Conservation (phyloP, 257 asterid species). For the Nicotiana tomentosiformis region DNA sequence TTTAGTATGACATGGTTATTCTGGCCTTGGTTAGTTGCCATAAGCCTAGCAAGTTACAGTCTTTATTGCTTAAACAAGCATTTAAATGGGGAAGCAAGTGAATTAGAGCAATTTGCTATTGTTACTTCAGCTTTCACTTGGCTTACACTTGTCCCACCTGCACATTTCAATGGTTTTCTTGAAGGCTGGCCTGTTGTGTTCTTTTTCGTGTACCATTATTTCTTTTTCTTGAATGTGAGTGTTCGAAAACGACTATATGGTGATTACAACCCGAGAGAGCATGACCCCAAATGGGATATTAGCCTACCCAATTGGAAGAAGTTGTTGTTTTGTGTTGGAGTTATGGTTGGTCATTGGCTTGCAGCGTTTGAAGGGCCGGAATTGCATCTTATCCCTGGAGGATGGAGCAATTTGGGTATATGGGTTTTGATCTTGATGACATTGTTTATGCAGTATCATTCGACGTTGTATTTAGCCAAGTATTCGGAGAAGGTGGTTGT, state of each 20-base stretch:
- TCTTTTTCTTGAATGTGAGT: conserved; percentile 65
- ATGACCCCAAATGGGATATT: conserved; percentile 75
- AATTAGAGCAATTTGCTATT: conserved; percentile 54
- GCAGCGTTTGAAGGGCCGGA: conserved; percentile 93
- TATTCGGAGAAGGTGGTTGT: conserved; percentile 94
- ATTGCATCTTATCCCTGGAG: conserved; percentile 76
- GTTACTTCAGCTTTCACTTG: conserved; percentile 83
- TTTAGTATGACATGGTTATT: conserved; percentile 90
- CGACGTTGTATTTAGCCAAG: conserved; percentile 78
- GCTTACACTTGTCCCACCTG: conserved; percentile 90
- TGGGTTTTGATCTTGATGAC: conserved; percentile 60
- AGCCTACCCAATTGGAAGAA: conserved; percentile 63
- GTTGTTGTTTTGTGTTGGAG: conserved; percentile 56
- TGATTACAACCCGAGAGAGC: conserved; percentile 60
- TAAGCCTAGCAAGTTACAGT: conserved; percentile 50
- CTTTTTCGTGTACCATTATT: conserved; percentile 83
- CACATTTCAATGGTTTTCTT: conserved; percentile 90
- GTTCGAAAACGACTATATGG: conserved; percentile 77
- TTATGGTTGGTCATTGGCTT: conserved; percentile 68
- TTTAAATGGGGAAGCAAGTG: conserved; percentile 52
- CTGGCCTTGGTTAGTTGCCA: conserved; percentile 88
- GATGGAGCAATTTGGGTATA: conserved; percentile 55
- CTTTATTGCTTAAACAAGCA: conserved; percentile 49
- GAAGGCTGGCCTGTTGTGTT: conserved; percentile 97
- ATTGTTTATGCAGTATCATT: conserved; percentile 68